Evolutionary conservation across 2,329 filamentous ascomycete species (phyloP), one percentile per base, ranked within the genome.

Genomic region (Blastomyces gilchristii): DNA sequence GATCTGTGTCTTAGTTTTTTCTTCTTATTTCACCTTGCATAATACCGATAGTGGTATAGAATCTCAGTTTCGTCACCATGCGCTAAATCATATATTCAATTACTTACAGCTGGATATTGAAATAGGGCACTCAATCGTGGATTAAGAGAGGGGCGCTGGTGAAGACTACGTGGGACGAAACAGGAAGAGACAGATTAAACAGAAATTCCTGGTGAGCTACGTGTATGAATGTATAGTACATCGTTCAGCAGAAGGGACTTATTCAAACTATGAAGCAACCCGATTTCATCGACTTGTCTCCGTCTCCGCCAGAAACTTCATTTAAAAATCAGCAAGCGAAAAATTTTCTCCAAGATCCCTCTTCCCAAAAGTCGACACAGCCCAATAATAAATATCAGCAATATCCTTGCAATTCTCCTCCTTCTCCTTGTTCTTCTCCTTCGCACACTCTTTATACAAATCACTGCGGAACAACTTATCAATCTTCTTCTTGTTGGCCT

Each of bases 401-500:
- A 72, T 63, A 0, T 58, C 66, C 58, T 69, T 65, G 31, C 57
- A 59, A n/a, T 22, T 31, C 22, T 34, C 18, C 12, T 31, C 63
- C 57, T 72, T 65, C 9, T 25, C 25, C 2, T 53, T 28, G n/a
- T 25, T 12, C 16, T 34, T 28, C 22, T 62, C 39, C 9, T 61
- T 70, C 2, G 60, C 64, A 61, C 75, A 77, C 63, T 72, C 66
- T 2, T 67, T 65, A 28, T 71, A 69, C 69, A 78, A 64, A 63
- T 75, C 73, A 1, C 60, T 67, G 67, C 76, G 77, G 69, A 85
- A 83, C n/a, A 81, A 79, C 58, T 71, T 67, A 60, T 85, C 82
- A 52, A 85, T 80, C 4, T 65, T 71, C n/a, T 69, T 61, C 68
- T 80, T 80, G 61, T 70, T 72, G 7, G 65, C 70, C 7, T 73